Percentiles rank a stretch among this genome's conserved stretches.
Conservation (phyloP, 1,284 basidiomycete genomes). For the Pyrrhoderma lamaoense region DNA sequence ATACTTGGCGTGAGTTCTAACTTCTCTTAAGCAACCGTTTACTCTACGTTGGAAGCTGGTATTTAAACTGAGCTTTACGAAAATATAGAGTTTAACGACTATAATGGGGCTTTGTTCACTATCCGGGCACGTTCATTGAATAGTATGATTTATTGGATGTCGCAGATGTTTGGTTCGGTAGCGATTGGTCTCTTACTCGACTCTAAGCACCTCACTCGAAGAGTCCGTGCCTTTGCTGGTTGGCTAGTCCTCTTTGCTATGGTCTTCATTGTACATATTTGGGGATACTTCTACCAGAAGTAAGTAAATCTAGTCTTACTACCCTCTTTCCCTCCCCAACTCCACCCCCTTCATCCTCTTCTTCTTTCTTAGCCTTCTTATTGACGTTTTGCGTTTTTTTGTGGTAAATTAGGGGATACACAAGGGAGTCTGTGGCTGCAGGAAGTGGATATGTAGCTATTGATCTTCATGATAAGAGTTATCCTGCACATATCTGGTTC, state of each 20-base stretch:
- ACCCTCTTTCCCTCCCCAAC: not conserved
- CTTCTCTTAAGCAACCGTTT: not conserved
- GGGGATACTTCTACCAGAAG: conserved; percentile 67
- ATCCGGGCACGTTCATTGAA: conserved; percentile 34
- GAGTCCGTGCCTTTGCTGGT: conserved; percentile 55
- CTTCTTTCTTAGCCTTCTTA: not conserved
- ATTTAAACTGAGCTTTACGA: not conserved
- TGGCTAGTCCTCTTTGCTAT: conserved; percentile 53
- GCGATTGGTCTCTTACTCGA: conserved; percentile 31
- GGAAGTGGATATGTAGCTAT: conserved; percentile 17
- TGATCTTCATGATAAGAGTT: conserved; percentile 27
- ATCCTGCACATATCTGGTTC: conserved; percentile 30
- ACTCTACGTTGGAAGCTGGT: not conserved
- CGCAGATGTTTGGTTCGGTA: conserved; percentile 33
- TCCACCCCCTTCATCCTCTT: not conserved
- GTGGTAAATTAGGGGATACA: conserved; percentile 41
- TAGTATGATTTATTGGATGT: conserved; percentile 33
- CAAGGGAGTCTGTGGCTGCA: conserved; percentile 35
- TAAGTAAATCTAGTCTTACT: conserved; percentile 29
- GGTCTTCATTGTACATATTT: conserved; percentile 59
- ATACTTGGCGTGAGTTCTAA: conserved; percentile 28
- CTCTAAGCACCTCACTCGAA: conserved; percentile 31
- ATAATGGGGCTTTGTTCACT: conserved; percentile 33
- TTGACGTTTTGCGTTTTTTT: not conserved
- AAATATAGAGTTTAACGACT: conserved; percentile 30